phyloP scores from a whole-genome alignment of 495 filamentous ascomycete species.

The Penicillium lagena region DNA sequence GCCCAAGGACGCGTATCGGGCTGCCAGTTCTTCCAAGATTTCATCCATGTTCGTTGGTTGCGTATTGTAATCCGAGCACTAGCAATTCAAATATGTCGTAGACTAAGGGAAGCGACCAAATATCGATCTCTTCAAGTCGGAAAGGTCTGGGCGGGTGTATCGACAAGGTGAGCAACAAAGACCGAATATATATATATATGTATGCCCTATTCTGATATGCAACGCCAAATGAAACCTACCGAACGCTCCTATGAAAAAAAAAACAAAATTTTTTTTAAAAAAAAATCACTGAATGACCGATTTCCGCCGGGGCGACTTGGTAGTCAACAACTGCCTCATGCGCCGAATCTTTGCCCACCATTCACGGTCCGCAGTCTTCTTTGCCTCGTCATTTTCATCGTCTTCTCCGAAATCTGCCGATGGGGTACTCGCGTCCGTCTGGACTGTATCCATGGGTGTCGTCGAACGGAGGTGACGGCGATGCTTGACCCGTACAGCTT shows the following conservation, averaged over 20 bases:
- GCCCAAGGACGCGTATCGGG: no score
- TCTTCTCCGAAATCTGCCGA: constrained; percentile 15
- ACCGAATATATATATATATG: no score
- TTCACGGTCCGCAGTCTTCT: constrained; percentile 40
- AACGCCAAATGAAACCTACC: no score
- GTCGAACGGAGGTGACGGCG: constrained; percentile 27
- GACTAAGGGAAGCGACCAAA: no score
- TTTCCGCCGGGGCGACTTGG: constrained; percentile 32
- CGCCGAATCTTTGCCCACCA: constrained; percentile 47
- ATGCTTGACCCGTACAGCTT: constrained; percentile 35
- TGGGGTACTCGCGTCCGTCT: constrained; percentile 18
- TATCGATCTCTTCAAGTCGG: no score
- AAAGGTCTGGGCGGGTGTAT: no score
- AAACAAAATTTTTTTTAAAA: constrained; percentile 2
- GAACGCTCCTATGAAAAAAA: constrained; percentile 1
- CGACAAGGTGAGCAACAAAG: no score
- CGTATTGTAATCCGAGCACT: no score
- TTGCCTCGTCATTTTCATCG: constrained; percentile 27
- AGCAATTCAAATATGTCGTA: no score
- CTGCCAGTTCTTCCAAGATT: no score
- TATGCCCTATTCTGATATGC: no score
- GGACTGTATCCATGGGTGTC: constrained; percentile 14
- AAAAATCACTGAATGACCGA: constrained; percentile 8
- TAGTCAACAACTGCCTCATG: constrained; percentile 39
- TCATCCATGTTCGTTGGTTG: no score